Evolutionary conservation across 352 stramenopile genomes (phyloP).

Genomic region (Globisporangium cystogenes): DNA sequence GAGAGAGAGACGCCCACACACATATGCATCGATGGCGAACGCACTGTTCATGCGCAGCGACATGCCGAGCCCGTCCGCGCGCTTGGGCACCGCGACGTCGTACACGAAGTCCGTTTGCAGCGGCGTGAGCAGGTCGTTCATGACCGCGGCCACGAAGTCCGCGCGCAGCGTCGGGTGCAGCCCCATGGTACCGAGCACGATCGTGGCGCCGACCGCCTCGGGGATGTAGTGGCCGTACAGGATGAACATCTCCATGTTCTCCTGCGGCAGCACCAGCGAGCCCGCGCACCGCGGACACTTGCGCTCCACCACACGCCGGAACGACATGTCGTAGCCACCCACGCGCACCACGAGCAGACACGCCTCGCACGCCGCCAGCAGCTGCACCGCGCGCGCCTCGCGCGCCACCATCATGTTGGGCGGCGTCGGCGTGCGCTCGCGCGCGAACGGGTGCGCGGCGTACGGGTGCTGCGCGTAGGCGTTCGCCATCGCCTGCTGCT

Average conservation of each 20-base stretch:
- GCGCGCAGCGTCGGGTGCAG: conserved; percentile 67
- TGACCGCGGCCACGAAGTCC: conserved; percentile 75
- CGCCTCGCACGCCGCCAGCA: conserved; percentile 67
- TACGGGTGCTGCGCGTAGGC: conserved; percentile 8
- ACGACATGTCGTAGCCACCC: conserved; percentile 73
- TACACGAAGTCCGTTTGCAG: conserved; percentile 83
- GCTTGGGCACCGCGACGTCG: conserved; percentile 77
- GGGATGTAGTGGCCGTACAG: conserved; percentile 80
- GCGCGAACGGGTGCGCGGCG: conserved; percentile 9
- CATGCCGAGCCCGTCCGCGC: conserved; percentile 73
- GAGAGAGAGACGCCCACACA: neutral
- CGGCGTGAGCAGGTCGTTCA: conserved; percentile 78
- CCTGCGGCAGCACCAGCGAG: conserved; percentile 60
- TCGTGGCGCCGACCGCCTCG: conserved; percentile 56
- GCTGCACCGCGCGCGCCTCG: conserved; percentile 43
- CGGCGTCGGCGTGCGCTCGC: conserved; percentile 13
- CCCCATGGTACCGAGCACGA: conserved; percentile 63
- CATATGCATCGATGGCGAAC: too few relatives aligned
- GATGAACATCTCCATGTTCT: conserved; percentile 86
- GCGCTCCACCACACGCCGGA: conserved; percentile 71
- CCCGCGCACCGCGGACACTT: conserved; percentile 65
- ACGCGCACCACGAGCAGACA: conserved; percentile 69
- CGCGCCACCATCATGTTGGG: conserved; percentile 6
- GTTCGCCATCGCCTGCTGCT: conserved; percentile 11
- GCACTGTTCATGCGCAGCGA: conserved; percentile 83